A percentile compares a stretch with the other conserved stretches of the same genome.
Conservation (phyloP, 139 green algal species). For the Chlorella sp. region DNA sequence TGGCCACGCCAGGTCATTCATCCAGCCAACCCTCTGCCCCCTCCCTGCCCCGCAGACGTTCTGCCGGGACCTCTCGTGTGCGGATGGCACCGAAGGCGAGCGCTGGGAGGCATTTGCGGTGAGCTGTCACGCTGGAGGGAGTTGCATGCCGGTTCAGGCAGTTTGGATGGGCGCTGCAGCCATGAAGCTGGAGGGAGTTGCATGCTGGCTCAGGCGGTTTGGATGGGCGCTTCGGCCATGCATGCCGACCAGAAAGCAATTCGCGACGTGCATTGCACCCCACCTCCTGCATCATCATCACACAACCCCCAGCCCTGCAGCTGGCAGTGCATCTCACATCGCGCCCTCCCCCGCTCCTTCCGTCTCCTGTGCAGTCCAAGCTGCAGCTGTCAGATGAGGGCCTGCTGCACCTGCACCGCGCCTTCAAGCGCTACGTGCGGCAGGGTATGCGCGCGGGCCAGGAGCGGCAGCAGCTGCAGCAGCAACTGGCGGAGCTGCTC, state of each 20-base stretch:
- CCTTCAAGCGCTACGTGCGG: neutral
- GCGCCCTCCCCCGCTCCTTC: neutral
- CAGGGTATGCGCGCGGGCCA: slow-evolving; percentile 2
- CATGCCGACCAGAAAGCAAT: too few species aligned
- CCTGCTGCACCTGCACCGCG: neutral
- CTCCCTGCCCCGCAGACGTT: neutral
- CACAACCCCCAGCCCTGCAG: too few species aligned
- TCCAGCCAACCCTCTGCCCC: too few species aligned
- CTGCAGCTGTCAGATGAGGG: neutral
- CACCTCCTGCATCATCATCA: neutral
- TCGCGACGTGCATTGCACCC: too few species aligned
- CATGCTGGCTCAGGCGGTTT: too few species aligned
- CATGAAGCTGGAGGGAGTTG: too few species aligned
- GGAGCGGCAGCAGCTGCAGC: slow-evolving; percentile 21
- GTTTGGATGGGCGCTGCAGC: too few species aligned
- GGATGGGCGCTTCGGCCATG: too few species aligned
- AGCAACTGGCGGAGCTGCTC: neutral
- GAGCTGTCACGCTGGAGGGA: neutral
- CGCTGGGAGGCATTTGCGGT: slow-evolving; percentile 27
- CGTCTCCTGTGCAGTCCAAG: neutral
- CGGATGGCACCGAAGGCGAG: neutral
- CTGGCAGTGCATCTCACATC: too few species aligned
- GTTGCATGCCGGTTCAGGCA: too few species aligned
- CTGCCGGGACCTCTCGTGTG: neutral
- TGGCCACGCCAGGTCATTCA: neutral